Conservation (phyloP, 2,329 filamentous ascomycete genomes). For the Penicillium paneum region DNA sequence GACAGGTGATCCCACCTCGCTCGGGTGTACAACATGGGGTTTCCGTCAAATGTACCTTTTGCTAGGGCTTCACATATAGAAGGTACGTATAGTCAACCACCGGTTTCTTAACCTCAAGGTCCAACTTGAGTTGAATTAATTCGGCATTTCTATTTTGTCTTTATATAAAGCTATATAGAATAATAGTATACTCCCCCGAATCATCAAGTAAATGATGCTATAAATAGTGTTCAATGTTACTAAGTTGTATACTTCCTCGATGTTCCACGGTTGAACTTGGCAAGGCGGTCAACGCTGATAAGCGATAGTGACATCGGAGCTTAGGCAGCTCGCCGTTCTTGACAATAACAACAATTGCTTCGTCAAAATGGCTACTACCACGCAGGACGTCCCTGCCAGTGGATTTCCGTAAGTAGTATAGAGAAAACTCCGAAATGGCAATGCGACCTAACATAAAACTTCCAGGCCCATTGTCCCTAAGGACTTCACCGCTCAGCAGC, state of each 20-base stretch:
- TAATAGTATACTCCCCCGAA: not conserved
- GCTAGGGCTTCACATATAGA: no score
- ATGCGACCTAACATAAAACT: conserved; percentile 11
- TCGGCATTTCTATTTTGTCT: no score
- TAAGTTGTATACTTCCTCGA: no score
- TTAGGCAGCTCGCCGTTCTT: not conserved
- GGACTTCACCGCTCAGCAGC: conserved; percentile 84
- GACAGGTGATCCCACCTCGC: no score
- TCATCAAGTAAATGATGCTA: no score
- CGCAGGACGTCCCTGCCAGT: not conserved
- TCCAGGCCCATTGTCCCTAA: conserved; percentile 70
- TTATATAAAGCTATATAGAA: no score
- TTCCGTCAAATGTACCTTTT: no score
- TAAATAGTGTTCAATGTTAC: no score
- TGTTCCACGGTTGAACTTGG: not conserved
- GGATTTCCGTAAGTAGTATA: conserved; percentile 46
- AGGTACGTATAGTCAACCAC: no score
- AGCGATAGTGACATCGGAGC: not conserved
- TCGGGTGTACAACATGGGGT: no score
- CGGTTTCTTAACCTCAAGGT: no score
- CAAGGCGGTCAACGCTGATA: not conserved
- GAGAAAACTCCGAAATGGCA: not conserved
- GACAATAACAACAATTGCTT: not conserved
- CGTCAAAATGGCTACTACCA: not conserved
- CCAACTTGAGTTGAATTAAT: no score